Evolutionary conservation across 208 protist species (phyloP).

Genomic region (Porcisia hertigi): DNA sequence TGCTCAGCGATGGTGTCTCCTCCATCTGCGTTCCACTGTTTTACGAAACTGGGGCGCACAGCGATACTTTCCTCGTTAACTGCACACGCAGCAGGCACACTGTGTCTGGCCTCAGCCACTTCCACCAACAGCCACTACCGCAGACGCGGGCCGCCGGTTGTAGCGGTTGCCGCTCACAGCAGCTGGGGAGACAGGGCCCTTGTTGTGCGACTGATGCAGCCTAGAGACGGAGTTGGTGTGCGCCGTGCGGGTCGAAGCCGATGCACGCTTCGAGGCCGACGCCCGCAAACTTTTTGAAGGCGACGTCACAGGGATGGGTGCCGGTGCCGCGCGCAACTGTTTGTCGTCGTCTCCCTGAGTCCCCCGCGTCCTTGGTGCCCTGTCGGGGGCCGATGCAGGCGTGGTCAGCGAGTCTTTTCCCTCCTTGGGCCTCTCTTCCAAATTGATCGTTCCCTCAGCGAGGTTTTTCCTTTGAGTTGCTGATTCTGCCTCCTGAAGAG

Average conservation of each 20-base stretch:
- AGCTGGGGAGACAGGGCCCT: not conserved
- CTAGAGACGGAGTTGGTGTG: not conserved
- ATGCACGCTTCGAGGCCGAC: not conserved
- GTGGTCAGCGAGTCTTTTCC: not conserved
- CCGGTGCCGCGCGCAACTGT: conserved; percentile 13
- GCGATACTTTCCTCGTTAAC: not conserved
- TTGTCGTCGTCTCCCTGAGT: conserved; percentile 2
- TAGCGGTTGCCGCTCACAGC: conserved; percentile 4
- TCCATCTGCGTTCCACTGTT: not conserved
- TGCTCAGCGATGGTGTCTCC: not conserved
- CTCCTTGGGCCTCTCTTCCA: not conserved
- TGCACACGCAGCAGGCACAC: not conserved
- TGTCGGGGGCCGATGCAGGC: no score
- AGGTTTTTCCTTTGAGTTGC: not conserved
- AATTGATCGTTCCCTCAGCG: not conserved
- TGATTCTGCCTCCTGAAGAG: not conserved
- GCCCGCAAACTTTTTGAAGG: not conserved
- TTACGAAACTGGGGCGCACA: not conserved
- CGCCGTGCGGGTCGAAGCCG: not conserved
- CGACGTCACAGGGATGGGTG: conserved; percentile 11
- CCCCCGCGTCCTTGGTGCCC: not conserved
- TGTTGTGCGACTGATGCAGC: not conserved
- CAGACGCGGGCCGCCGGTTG: not conserved
- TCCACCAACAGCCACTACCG: not conserved
- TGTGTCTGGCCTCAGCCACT: not conserved